Conservation (phyloP, 768 basidiomycete genomes). For the Psilocybe cubensis region DNA sequence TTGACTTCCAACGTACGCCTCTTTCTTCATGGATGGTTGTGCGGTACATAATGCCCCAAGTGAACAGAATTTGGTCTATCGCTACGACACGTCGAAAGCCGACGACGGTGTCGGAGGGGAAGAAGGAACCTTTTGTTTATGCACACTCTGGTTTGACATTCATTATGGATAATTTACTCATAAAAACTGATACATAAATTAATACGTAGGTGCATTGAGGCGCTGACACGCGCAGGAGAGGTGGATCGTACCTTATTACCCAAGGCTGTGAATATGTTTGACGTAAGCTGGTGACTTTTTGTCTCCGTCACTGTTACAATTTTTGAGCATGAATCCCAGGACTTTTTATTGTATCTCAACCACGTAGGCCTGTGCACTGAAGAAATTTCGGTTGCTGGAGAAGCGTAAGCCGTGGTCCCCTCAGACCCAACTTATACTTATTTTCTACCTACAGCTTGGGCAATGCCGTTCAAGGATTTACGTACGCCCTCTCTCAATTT, state of each 20-base stretch:
- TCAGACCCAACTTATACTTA: not conserved
- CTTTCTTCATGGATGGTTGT: not conserved
- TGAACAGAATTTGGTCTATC: slow-evolving; percentile 77
- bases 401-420: slow-evolving; percentile 61
- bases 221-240: slow-evolving; percentile 85
- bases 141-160: slow-evolving; percentile 69
- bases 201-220: slow-evolving; percentile 76
- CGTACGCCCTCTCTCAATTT: slow-evolving; percentile 46
- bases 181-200: not conserved
- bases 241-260: slow-evolving; percentile 69
- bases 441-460: slow-evolving; percentile 58
- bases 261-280: slow-evolving; percentile 85
- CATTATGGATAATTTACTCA: not conserved
- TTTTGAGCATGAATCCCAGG: slow-evolving; percentile 37
- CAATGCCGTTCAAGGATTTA: slow-evolving; percentile 90
- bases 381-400: slow-evolving; percentile 84
- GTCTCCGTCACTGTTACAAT: not conserved
- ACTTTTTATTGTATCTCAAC: slow-evolving; percentile 82
- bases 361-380: slow-evolving; percentile 88
- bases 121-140: slow-evolving; percentile 93
- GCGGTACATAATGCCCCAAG: not conserved
- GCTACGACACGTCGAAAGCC: slow-evolving; percentile 85
- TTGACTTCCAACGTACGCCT: slow-evolving; percentile 79
- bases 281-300: slow-evolving; percentile 50
- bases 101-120: slow-evolving; percentile 96